phyloP scores from a whole-genome alignment of 176 grass and related monocot genomes.

The barley (Hordeum vulgare) region DNA sequence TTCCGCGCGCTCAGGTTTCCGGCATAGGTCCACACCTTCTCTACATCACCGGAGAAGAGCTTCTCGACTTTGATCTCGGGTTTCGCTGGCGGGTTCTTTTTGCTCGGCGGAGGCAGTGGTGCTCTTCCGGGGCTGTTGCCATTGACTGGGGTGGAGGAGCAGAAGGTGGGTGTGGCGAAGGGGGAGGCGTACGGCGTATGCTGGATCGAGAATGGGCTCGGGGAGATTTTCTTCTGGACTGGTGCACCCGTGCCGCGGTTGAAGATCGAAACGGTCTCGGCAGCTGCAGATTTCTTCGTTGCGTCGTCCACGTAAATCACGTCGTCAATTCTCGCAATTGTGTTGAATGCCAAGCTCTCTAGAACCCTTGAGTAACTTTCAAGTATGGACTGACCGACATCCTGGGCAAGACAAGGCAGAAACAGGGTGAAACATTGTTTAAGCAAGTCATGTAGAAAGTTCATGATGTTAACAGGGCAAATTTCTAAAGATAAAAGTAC shows the following conservation, averaged over 20 bases:
- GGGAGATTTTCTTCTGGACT: conserved; percentile 80
- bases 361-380: conserved; percentile 96
- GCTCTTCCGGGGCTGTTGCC: conserved; percentile 73
- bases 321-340: conserved; percentile 87
- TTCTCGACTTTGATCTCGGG: conserved; percentile 53
- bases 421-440: neutral
- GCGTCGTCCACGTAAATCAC: conserved; percentile 84
- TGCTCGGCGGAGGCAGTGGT: conserved; percentile 43
- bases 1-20: conserved; percentile 72
- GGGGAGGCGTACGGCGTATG: conserved; percentile 78
- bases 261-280: conserved; percentile 57
- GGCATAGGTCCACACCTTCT: conserved; percentile 81
- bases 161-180: conserved; percentile 78
- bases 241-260: conserved; percentile 60
- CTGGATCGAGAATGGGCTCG: conserved; percentile 84
- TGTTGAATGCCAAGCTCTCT: conserved; percentile 96
- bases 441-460: neutral
- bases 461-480: neutral
- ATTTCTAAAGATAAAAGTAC: neutral
- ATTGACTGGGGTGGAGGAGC: conserved; percentile 58
- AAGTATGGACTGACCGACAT: conserved; percentile 94
- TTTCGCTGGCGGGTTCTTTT: conserved; percentile 21
- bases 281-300: conserved; percentile 59
- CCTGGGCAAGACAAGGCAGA: conserved; percentile 45
- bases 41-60: conserved; percentile 48